Evolutionary conservation across 306 rosid species (phyloP), one percentile per base, ranked within the genome.

Genomic region (Vachellia pachyceras): DNA sequence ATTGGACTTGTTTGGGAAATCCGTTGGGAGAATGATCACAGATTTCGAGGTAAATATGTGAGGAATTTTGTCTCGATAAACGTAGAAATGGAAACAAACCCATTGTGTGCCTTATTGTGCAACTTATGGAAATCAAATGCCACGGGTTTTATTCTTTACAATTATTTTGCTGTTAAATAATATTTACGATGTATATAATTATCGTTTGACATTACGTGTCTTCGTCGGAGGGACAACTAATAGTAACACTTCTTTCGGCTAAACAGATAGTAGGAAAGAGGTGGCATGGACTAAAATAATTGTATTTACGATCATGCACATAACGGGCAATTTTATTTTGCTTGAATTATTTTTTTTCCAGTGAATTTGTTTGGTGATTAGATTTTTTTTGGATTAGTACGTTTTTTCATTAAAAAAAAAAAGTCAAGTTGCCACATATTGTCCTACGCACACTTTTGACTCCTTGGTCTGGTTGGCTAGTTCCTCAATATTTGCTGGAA

Each of bases 401-500:
- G 42, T 23, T 10, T 23, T n/a, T n/a, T n/a, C n/a, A n/a, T n/a
- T n/a, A n/a, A n/a, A n/a, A n/a, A 14, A 15, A 13, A 18, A 69
- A 44, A 25, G 40, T 70, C 75, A 45, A 23, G 58, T 23, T 17
- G 75, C 75, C 74, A 22, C 74, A 10, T 69, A 55, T 44, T 44
- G 13, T 45, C 36, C 11, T 69, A 70, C 20, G 37, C 3, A 5
- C 1, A 23, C 9, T 17, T 5, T 70, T 70, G 75, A 70, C 75
- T 44, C 54, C 3, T 11, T 12, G 29, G 33, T 18, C 54, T 7
- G 25, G n/a, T 10, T 10, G 4, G 10, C 47, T 1, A 64, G 5
- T 5, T 12, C 15, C 36, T n/a, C 13, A 6, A 35, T 54, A 54
- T 20, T 55, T 57, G 33, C 8, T 15, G 12, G 29, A 40, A 68